These are phyloP conservation scores for Mycena venus DNA, from an alignment of 768 basidiomycete species.

Conservation along the genomic window DNA sequence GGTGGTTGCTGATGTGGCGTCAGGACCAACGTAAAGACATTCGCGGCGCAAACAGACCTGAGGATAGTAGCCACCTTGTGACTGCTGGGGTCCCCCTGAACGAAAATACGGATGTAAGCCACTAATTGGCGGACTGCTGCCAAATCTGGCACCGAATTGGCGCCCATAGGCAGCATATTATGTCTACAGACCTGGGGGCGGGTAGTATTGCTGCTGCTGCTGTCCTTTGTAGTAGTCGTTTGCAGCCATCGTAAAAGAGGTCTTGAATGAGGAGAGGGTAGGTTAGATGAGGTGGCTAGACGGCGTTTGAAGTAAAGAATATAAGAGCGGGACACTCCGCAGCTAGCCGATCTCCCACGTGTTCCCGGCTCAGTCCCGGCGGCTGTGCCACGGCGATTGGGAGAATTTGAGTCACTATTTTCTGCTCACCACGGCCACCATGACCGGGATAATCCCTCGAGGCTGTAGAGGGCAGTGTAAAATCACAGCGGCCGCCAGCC, in stretches of 20 bases:
- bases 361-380: no score
- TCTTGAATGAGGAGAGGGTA: constrained; percentile 17
- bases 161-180: constrained; percentile 9
- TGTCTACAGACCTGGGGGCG: constrained; percentile 62
- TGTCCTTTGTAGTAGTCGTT: constrained; percentile 76
- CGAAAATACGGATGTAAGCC: constrained; percentile 12
- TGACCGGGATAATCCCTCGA: background rate
- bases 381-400: no score
- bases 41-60: constrained; percentile 46
- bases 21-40: background rate
- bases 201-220: constrained; percentile 68
- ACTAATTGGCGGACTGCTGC: background rate
- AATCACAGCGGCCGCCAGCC: constrained; percentile 28
- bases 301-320: background rate
- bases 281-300: constrained; percentile 8
- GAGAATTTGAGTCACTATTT: no score
- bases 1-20: constrained; percentile 69
- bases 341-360: no score
- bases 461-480: background rate
- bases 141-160: constrained; percentile 4
- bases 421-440: no score
- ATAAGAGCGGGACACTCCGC: background rate
- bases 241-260: constrained; percentile 66
- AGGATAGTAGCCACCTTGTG: constrained; percentile 81
- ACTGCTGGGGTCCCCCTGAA: constrained; percentile 59